Percentiles rank a stretch among this genome's conserved stretches.
Evolutionary conservation across 202 grass and related monocot species (phyloP).

Genomic region (Cymbopogon flexuosus): DNA sequence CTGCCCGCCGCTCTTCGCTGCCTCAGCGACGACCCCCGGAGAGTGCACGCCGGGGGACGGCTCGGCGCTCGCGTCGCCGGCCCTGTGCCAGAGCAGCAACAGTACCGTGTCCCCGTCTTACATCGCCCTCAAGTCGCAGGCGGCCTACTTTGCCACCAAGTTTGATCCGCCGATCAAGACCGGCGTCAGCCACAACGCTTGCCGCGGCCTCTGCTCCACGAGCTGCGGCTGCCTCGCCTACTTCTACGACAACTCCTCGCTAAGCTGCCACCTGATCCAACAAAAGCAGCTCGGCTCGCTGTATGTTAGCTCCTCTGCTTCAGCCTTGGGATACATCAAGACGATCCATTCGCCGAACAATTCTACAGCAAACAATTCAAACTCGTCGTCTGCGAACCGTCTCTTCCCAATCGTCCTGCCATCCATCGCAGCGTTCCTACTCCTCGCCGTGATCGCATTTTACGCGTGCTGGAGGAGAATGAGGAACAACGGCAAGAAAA

Average conservation of each 20-base stretch:
- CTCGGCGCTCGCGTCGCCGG: constrained; percentile 44
- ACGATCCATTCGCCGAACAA: constrained; percentile 16
- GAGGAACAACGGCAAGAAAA: constrained; percentile 15
- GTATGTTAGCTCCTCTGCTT: constrained; percentile 25
- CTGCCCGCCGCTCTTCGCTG: constrained; percentile 46
- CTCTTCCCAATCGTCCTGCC: constrained; percentile 53
- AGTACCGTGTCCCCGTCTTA: constrained; percentile 31
- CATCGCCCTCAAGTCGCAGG: constrained; percentile 35
- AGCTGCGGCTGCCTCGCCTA: constrained; percentile 65
- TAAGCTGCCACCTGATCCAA: constrained; percentile 45
- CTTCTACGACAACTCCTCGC: constrained; percentile 53
- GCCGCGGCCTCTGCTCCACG: constrained; percentile 55
- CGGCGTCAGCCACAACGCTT: constrained; percentile 30
- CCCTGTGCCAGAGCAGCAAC: constrained; percentile 27
- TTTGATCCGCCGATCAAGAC: constrained; percentile 36
- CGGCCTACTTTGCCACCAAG: constrained; percentile 55
- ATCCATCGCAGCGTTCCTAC: constrained; percentile 40
- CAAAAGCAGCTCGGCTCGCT: constrained; percentile 55
- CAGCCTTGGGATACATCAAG: constrained; percentile 59
- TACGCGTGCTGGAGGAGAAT: constrained; percentile 35
- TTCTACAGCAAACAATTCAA: background rate
- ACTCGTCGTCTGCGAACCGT: constrained; percentile 10
- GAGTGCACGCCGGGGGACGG: constrained; percentile 60
- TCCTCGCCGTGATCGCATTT: constrained; percentile 10
- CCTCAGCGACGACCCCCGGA: constrained; percentile 13